A percentile compares a stretch with the other conserved stretches of the same genome.
These are phyloP conservation scores for Penicillium corylophilum DNA, from an alignment of 2,329 filamentous ascomycete species.

Conservation along the genomic window DNA sequence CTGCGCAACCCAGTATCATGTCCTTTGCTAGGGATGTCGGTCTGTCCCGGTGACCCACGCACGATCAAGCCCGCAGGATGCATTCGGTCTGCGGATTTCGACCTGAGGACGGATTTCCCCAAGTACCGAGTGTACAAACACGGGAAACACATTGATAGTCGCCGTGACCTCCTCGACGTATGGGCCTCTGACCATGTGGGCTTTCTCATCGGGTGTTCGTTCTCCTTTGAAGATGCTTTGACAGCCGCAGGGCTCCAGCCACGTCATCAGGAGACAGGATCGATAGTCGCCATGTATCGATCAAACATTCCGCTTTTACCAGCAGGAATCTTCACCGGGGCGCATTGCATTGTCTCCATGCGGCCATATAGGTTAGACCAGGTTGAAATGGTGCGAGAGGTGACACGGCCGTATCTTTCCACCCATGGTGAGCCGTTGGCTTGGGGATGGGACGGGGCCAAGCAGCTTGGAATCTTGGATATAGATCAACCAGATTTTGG, in stretches of 20 bases:
- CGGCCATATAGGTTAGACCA: slow-evolving; percentile 54
- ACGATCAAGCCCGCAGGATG: slow-evolving; percentile 20
- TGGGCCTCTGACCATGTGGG: slow-evolving; percentile 62
- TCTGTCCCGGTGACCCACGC: slow-evolving; percentile 38
- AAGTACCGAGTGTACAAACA: slow-evolving; percentile 60
- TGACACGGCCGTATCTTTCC: slow-evolving; percentile 55
- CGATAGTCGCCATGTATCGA: slow-evolving; percentile 63
- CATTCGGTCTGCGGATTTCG: slow-evolving; percentile 41
- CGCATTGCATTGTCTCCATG: slow-evolving; percentile 64
- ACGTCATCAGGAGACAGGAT: slow-evolving; percentile 48
- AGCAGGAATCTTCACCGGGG: slow-evolving; percentile 57
- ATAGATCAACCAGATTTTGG: slow-evolving; percentile 59
- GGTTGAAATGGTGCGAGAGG: slow-evolving; percentile 53
- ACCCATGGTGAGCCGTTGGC: slow-evolving; percentile 66
- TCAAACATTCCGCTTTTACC: slow-evolving; percentile 58
- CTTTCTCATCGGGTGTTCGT: slow-evolving; percentile 64
- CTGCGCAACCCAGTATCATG: slow-evolving; percentile 63
- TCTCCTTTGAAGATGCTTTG: slow-evolving; percentile 62
- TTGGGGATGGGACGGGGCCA: slow-evolving; percentile 62
- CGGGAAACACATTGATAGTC: slow-evolving; percentile 41
- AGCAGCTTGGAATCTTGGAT: slow-evolving; percentile 55
- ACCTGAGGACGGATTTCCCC: slow-evolving; percentile 60
- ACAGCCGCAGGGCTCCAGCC: slow-evolving; percentile 51
- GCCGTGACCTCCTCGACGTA: slow-evolving; percentile 47
- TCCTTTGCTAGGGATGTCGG: slow-evolving; percentile 55